A percentile compares a stretch with the other conserved stretches of the same genome.
Evolutionary conservation across 192 early-diverging fungal species (phyloP).

Genomic region (Entomortierella beljakovae): DNA sequence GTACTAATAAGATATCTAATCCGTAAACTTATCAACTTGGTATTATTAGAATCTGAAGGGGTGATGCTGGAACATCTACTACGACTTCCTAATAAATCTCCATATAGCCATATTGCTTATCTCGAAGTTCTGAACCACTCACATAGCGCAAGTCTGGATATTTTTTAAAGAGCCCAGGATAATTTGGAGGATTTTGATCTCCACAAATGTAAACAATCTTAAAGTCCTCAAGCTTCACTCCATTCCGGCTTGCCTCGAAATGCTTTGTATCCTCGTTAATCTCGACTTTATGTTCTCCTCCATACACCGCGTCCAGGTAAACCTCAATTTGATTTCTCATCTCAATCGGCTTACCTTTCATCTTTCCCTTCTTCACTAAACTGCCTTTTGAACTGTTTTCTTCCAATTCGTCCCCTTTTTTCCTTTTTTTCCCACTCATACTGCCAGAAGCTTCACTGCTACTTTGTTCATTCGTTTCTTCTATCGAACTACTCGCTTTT

Average conservation of each 20-base stretch:
- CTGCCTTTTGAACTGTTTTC: too few species aligned
- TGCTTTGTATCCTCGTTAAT: not conserved
- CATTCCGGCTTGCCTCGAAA: not conserved
- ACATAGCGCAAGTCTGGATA: not conserved
- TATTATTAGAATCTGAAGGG: too few species aligned
- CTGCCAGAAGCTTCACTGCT: too few species aligned
- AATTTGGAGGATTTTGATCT: not conserved
- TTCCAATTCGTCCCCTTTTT: too few species aligned
- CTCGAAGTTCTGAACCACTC: too few species aligned
- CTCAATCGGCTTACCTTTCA: not conserved
- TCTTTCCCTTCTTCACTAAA: not conserved
- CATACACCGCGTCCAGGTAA: not conserved
- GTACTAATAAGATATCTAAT: too few species aligned
- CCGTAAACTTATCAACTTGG: too few species aligned
- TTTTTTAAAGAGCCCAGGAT: not conserved
- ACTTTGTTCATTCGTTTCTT: too few species aligned
- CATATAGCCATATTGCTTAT: not conserved
- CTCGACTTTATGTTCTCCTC: not conserved
- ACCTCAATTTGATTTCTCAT: not conserved
- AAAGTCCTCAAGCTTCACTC: not conserved
- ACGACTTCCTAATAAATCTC: not conserved
- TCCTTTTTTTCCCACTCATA: too few species aligned
- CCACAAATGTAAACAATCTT: conserved; percentile 1
- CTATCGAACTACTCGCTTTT: not conserved
- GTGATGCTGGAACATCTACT: too few species aligned